These are phyloP conservation scores for Fusarium scirpi DNA, from an alignment of 2,329 filamentous ascomycete species.

Conservation along the genomic window DNA sequence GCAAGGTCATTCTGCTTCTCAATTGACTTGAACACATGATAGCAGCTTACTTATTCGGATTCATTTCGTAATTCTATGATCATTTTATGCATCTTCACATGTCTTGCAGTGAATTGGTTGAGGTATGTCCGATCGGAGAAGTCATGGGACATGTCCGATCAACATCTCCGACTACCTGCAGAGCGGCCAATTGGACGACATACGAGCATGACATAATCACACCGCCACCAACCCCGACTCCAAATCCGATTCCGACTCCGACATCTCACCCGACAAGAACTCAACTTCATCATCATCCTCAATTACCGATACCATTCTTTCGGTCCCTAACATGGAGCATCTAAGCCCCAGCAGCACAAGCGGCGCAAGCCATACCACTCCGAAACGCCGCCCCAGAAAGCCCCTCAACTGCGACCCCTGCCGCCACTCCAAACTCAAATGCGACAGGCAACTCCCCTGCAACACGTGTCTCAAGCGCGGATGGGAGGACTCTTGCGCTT, in stretches of 20 bases:
- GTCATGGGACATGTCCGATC: no score
- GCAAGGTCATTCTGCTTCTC: accelerated
- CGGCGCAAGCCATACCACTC: neutral
- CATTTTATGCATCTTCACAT: accelerated
- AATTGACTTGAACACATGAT: accelerated
- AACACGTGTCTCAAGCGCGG: constrained; percentile 19
- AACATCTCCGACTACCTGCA: neutral
- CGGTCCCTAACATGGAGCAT: neutral
- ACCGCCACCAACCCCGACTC: neutral
- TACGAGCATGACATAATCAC: neutral
- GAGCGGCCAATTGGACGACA: accelerated
- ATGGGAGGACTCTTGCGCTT: constrained; percentile 11
- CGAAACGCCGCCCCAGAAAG: constrained; percentile 12
- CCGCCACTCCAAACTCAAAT: constrained; percentile 24
- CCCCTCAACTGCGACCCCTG: constrained; percentile 25
- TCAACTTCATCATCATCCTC: neutral
- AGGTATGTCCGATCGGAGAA: neutral
- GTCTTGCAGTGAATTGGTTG: neutral
- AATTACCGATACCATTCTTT: neutral
- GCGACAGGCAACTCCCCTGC: constrained; percentile 19
- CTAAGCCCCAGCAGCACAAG: neutral
- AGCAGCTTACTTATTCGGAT: neutral
- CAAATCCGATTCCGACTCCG: constrained; percentile 1
- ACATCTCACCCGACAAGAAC: neutral
- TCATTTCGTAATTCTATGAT: neutral